Conservation (phyloP, 1,284 basidiomycete genomes). For the Cutaneotrichosporon cutaneum region DNA sequence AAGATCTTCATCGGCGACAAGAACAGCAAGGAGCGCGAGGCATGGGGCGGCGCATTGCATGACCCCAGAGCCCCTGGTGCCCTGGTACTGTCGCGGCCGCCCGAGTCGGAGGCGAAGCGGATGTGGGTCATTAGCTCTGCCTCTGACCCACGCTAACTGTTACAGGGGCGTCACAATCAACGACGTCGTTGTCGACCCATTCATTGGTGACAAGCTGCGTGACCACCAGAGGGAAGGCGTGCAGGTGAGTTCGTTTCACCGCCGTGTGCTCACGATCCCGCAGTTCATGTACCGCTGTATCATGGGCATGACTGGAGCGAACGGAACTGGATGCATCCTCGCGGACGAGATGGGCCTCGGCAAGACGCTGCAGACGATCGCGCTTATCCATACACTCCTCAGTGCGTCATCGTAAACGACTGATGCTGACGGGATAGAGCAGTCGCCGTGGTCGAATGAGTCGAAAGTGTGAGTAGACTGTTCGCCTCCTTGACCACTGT, state of each 20-base stretch:
- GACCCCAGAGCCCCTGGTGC: constrained; percentile 74
- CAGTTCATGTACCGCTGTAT: constrained; percentile 93
- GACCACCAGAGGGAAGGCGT: constrained; percentile 88
- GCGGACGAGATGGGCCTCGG: constrained; percentile 98
- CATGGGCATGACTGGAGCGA: constrained; percentile 87
- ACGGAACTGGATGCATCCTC: constrained; percentile 83
- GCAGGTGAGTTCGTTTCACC: constrained; percentile 38
- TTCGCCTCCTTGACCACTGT: background rate
- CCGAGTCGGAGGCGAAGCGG: constrained; percentile 70
- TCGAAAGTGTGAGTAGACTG: constrained; percentile 54
- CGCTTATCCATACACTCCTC: constrained; percentile 81
- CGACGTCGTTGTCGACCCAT: constrained; percentile 90
- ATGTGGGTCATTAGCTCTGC: too few species aligned
- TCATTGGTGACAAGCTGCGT: constrained; percentile 72
- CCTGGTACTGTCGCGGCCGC: constrained; percentile 80
- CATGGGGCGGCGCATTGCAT: constrained; percentile 38
- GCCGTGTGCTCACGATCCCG: constrained; percentile 9
- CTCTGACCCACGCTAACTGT: constrained; percentile 6
- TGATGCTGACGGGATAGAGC: constrained; percentile 53
- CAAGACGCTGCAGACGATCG: constrained; percentile 83
- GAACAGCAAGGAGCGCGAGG: constrained; percentile 38
- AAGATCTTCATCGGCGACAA: constrained; percentile 44
- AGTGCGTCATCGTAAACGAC: constrained; percentile 58
- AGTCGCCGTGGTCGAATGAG: constrained; percentile 71
- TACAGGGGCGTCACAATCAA: constrained; percentile 57